A percentile compares a stretch with the other conserved stretches of the same genome.
Conservation (phyloP, 805 yeast species). For the Myxozyma kluyveri region DNA sequence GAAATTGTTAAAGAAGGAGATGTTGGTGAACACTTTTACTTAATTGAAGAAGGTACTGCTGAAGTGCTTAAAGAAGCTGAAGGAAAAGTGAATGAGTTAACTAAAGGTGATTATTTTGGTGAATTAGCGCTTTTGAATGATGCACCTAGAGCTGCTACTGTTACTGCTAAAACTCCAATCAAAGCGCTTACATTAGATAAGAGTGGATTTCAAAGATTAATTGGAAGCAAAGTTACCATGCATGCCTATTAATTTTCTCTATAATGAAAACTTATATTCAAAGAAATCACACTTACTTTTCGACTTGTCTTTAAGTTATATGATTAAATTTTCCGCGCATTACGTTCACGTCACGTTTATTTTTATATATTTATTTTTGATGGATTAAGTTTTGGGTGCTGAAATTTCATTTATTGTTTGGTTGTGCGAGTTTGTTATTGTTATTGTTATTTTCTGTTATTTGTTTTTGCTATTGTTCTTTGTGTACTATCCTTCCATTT, state of each 20-base stretch:
- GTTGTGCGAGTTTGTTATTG: not conserved
- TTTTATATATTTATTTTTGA: too few species aligned
- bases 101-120: conserved; percentile 91
- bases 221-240: conserved; percentile 49
- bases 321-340: too few species aligned
- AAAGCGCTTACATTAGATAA: conserved; percentile 91
- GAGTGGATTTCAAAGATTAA: conserved; percentile 85
- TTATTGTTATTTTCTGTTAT: not conserved
- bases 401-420: not conserved
- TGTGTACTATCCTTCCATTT: too few species aligned
- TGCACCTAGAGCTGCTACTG: conserved; percentile 91
- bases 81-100: conserved; percentile 59
- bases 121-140: conserved; percentile 92
- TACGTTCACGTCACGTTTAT: too few species aligned
- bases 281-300: not conserved
- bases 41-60: conserved; percentile 80
- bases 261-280: not conserved
- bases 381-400: too few species aligned
- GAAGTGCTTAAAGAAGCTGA: conserved; percentile 61
- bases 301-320: too few species aligned
- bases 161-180: conserved; percentile 67
- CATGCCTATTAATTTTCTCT: conserved; percentile 1
- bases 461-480: not conserved
- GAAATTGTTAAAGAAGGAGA: conserved; percentile 85
- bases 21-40: conserved; percentile 68